These are phyloP conservation scores for Cladosporium sp. DNA, from an alignment of 2,329 filamentous ascomycete species.

Conservation along the genomic window DNA sequence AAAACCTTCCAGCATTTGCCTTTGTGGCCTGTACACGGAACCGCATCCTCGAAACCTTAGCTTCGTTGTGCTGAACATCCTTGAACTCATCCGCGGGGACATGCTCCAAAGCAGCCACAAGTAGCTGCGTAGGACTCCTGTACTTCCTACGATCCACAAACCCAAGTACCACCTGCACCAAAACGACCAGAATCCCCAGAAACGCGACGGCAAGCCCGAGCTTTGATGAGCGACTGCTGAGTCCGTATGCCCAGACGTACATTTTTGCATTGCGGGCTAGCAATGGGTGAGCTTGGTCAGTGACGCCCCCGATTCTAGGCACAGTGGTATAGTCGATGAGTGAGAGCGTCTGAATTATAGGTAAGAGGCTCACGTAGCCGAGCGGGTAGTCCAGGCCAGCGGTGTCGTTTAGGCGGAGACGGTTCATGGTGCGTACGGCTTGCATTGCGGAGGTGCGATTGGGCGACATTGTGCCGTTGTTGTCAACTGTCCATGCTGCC, in stretches of 20 bases:
- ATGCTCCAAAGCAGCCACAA: slow-evolving; percentile 25
- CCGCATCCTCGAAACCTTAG: slow-evolving; percentile 15
- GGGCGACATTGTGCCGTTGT: slow-evolving; percentile 3
- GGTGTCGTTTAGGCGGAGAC: background rate
- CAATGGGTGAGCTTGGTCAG: background rate
- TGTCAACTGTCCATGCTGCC: slow-evolving; percentile 24
- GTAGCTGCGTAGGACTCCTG: slow-evolving; percentile 17
- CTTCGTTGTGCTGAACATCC: slow-evolving; percentile 16
- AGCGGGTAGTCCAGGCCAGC: background rate
- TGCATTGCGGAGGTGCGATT: slow-evolving; percentile 5
- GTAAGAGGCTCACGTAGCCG: background rate
- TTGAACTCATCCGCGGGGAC: slow-evolving; percentile 19
- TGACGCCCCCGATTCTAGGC: too few species aligned
- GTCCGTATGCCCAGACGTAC: slow-evolving; percentile 23
- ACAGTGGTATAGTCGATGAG: slow-evolving; percentile 20
- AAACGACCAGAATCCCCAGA: slow-evolving; percentile 17
- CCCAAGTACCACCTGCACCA: slow-evolving; percentile 18
- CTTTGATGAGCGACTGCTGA: slow-evolving; percentile 19
- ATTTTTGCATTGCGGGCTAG: slow-evolving; percentile 17
- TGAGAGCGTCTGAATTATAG: slow-evolving; percentile 18
- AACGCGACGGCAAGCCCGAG: slow-evolving; percentile 19
- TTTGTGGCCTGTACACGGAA: slow-evolving; percentile 17
- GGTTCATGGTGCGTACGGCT: background rate
- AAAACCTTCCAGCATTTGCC: slow-evolving; percentile 15
- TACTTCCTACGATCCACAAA: slow-evolving; percentile 16